These are phyloP conservation scores for Kwoniella dendrophila DNA, from an alignment of 768 basidiomycete genomes.

Conservation along the genomic window DNA sequence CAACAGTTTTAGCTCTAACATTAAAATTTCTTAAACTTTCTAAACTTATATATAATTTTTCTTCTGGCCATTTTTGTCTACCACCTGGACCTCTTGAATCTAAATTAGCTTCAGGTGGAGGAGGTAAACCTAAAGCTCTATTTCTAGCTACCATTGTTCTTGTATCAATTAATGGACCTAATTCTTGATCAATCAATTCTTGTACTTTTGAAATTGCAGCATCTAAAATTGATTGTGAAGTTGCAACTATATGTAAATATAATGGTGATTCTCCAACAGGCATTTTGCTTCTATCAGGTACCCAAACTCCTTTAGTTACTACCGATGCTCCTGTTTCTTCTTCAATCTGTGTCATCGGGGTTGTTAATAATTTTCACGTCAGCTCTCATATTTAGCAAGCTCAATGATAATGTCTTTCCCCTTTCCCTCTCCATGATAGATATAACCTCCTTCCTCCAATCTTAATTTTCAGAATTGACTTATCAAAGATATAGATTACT, in stretches of 20 bases:
- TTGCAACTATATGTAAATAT: conserved; percentile 88
- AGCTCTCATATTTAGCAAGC: not conserved
- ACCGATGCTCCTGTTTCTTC: conserved; percentile 91
- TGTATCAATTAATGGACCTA: conserved; percentile 58
- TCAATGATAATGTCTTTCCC: too few relatives aligned
- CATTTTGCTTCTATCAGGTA: conserved; percentile 87
- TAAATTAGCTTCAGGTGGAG: conserved; percentile 28
- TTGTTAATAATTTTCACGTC: conserved; percentile 1
- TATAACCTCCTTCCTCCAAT: too few relatives aligned
- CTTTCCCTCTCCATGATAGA: too few relatives aligned
- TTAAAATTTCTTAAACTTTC: conserved; percentile 96
- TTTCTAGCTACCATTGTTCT: conserved; percentile 54
- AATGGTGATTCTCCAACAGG: conserved; percentile 90
- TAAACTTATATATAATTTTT: conserved; percentile 84
- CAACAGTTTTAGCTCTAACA: conserved; percentile 94
- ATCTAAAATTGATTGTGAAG: conserved; percentile 56
- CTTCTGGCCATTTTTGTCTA: conserved; percentile 92
- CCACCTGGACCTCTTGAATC: too few relatives aligned
- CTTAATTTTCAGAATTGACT: too few relatives aligned
- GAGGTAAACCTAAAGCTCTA: conserved; percentile 50
- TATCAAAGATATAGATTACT: too few relatives aligned
- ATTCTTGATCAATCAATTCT: conserved; percentile 57
- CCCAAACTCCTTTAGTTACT: conserved; percentile 92
- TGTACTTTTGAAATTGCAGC: conserved; percentile 56
- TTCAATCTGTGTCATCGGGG: conserved; percentile 66